These are phyloP conservation scores for Pouteria campechiana DNA, from an alignment of 179 eudicot species.

Conservation along the genomic window DNA sequence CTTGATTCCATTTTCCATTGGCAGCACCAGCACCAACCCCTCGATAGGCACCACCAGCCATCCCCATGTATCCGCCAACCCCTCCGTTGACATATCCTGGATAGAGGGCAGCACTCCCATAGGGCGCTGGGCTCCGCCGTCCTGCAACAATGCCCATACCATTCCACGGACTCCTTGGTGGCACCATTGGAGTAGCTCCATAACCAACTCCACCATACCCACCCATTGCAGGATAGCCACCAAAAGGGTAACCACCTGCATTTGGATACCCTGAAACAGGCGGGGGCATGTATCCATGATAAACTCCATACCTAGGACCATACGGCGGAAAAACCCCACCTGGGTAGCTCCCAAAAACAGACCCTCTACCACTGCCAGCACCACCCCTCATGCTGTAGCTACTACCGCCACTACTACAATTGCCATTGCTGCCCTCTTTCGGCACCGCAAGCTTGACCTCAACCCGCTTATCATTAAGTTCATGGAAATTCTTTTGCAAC, in stretches of 20 bases:
- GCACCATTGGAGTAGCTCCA: conserved; percentile 30
- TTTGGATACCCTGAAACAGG: conserved; percentile 27
- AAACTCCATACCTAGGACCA: conserved; percentile 17
- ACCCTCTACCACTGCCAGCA: conserved; percentile 18
- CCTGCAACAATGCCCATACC: conserved; percentile 18
- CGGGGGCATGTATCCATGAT: conserved; percentile 28
- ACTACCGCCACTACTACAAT: conserved; percentile 26
- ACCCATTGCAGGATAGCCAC: conserved; percentile 30
- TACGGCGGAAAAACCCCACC: conserved; percentile 18
- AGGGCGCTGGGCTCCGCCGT: conserved; percentile 22
- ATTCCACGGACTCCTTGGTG: conserved; percentile 31
- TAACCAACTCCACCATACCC: conserved; percentile 40
- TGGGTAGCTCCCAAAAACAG: conserved; percentile 16
- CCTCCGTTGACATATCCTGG: conserved; percentile 32
- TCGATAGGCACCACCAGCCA: conserved; percentile 16
- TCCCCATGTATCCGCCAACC: conserved; percentile 26
- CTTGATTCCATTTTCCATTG: conserved; percentile 12
- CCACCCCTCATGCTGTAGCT: conserved; percentile 18
- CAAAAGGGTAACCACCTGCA: conserved; percentile 36
- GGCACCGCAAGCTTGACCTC: conserved; percentile 80
- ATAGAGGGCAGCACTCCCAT: conserved; percentile 22
- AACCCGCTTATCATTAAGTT: conserved; percentile 57
- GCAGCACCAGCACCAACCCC: conserved; percentile 10
- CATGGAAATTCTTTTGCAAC: conserved; percentile 47
- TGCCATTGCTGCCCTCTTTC: conserved; percentile 34